Conservation (phyloP, 129 eudicot species). For the Oenanthe sinensis region DNA sequence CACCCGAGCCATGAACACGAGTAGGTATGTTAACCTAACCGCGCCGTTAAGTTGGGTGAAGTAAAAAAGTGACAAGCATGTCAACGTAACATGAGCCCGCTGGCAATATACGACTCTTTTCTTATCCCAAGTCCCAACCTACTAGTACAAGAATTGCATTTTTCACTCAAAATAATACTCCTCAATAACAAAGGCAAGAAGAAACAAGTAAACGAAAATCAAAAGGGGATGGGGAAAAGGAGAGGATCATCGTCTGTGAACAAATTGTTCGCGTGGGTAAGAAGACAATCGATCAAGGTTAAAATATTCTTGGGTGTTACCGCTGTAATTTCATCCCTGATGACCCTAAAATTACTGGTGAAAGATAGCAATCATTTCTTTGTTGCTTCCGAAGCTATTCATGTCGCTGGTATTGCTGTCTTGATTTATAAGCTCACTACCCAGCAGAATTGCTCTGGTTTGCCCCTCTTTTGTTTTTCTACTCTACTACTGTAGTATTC, state of each 20-base stretch:
- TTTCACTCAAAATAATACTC: too few relatives aligned
- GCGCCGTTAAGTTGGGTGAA: too few relatives aligned
- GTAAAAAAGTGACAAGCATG: too few relatives aligned
- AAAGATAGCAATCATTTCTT: slow-evolving; percentile 51
- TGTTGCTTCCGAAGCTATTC: slow-evolving; percentile 65
- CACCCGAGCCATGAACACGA: too few relatives aligned
- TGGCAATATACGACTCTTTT: not conserved
- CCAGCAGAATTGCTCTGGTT: slow-evolving; percentile 75
- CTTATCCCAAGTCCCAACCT: not conserved
- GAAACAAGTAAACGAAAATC: too few relatives aligned
- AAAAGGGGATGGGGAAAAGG: slow-evolving; percentile 40
- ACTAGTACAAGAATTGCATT: too few relatives aligned
- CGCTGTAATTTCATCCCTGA: slow-evolving; percentile 30
- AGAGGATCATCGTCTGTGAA: slow-evolving; percentile 64
- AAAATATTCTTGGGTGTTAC: slow-evolving; percentile 52
- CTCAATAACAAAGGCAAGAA: too few relatives aligned
- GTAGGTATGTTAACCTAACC: too few relatives aligned
- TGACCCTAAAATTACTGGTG: slow-evolving; percentile 47
- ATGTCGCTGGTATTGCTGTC: slow-evolving; percentile 65
- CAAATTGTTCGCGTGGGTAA: slow-evolving; percentile 62
- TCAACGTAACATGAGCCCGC: not conserved
- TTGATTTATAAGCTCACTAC: slow-evolving; percentile 76
- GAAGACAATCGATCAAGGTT: slow-evolving; percentile 59
- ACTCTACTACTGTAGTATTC: too few relatives aligned
- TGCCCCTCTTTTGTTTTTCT: too few relatives aligned